These are phyloP conservation scores for Diutina rugosa DNA, from an alignment of 1,139 yeast genomes.

Conservation along the genomic window DNA sequence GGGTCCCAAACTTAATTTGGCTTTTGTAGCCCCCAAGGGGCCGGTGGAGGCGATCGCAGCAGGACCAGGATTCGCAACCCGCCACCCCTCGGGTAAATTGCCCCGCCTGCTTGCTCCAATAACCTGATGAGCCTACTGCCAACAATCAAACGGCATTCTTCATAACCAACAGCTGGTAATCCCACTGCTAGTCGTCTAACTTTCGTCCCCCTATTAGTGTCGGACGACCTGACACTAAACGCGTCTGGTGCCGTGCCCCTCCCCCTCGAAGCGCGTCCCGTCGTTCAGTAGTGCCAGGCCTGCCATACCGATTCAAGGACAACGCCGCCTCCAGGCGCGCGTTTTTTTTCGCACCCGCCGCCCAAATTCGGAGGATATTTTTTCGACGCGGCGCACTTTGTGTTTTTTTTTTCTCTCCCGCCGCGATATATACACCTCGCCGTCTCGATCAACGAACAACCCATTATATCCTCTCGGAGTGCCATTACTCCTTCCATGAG, in stretches of 20 bases:
- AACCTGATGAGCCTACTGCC: no score
- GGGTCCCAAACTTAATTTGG: not conserved
- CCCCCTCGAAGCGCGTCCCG: not conserved
- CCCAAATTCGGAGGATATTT: not conserved
- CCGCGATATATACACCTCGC: not conserved
- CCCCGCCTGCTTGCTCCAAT: not conserved
- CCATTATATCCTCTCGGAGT: not conserved
- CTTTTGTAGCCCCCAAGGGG: not conserved
- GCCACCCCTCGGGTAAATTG: not conserved
- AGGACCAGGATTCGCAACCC: not conserved
- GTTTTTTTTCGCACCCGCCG: not conserved
- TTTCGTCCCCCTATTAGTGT: no score
- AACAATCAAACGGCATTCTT: no score
- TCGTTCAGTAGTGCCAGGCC: not conserved
- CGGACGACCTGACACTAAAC: not conserved
- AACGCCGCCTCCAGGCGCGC: not conserved
- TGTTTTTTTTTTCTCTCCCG: not conserved
- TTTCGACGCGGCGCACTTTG: not conserved
- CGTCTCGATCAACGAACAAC: not conserved
- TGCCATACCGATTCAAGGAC: not conserved
- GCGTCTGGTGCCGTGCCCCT: not conserved
- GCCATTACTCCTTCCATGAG: not conserved
- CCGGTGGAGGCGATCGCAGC: not conserved
- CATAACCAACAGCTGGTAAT: no score
- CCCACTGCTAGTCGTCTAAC: no score